Conservation (phyloP, 306 rosid genomes). For the Vicia villosa region DNA sequence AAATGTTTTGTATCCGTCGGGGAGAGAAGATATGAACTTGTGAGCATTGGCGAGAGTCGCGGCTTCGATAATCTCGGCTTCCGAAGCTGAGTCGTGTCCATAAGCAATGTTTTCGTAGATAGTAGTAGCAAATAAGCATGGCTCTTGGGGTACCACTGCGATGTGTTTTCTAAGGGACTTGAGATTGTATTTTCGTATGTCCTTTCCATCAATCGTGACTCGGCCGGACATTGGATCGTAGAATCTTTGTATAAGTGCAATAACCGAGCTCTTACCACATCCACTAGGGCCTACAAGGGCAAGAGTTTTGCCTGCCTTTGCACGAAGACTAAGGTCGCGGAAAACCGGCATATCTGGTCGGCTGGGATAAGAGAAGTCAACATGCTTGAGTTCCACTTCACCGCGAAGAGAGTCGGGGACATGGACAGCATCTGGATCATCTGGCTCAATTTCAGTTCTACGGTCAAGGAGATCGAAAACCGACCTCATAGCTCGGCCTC, state of each 20-base stretch:
- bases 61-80: conserved; percentile 88
- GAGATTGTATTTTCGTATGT: conserved; percentile 87
- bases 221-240: conserved; percentile 93
- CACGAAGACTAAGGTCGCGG: conserved; percentile 85
- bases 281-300: conserved; percentile 99
- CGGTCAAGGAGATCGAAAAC: conserved; percentile 96
- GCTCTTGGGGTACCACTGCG: conserved; percentile 94
- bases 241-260: conserved; percentile 79
- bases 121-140: conserved; percentile 84
- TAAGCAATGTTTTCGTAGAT: conserved; percentile 91
- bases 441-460: conserved; percentile 95
- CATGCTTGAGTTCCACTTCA: conserved; percentile 91
- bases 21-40: conserved; percentile 78
- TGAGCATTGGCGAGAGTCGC: conserved; percentile 92
- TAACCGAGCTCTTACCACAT: conserved; percentile 95
- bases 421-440: conserved; percentile 75
- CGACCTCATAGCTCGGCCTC: conserved; percentile 93
- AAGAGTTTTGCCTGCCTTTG: conserved; percentile 87
- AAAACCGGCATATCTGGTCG: conserved; percentile 89
- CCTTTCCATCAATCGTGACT: conserved; percentile 85
- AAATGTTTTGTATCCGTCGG: conserved; percentile 87
- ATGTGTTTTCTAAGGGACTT: conserved; percentile 87
- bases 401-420: conserved; percentile 87
- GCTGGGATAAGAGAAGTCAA: conserved; percentile 85
- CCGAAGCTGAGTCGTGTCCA: conserved; percentile 86